Percentiles rank a stretch among this genome's conserved stretches.
Conservation (phyloP, 129 eudicot genomes). For the Ambrosia artemisiifolia region DNA sequence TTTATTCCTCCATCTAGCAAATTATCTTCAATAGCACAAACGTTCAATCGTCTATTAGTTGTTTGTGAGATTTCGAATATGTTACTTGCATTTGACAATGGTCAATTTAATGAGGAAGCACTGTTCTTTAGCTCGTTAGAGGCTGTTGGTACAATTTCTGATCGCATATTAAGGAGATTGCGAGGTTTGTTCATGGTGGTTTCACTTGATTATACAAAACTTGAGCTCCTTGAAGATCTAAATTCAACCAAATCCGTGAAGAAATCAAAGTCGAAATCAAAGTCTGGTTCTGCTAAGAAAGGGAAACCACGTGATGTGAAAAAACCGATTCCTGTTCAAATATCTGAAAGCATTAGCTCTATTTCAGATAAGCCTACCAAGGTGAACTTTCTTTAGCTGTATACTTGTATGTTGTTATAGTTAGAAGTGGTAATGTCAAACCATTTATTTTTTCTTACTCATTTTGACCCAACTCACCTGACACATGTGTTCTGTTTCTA, state of each 20-base stretch:
- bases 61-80: conserved; percentile 53
- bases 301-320: conserved; percentile 58
- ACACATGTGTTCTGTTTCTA: neutral
- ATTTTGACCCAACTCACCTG: neutral
- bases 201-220: conserved; percentile 81
- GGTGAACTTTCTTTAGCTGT: conserved; percentile 35
- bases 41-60: conserved; percentile 45
- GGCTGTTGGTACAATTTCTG: conserved; percentile 55
- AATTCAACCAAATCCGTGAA: conserved; percentile 32
- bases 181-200: conserved; percentile 81
- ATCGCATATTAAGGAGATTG: conserved; percentile 62
- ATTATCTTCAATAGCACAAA: conserved; percentile 29
- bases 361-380: conserved; percentile 34
- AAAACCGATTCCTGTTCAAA: conserved; percentile 39
- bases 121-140: conserved; percentile 78
- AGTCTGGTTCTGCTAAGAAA: conserved; percentile 56
- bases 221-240: conserved; percentile 77
- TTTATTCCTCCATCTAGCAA: conserved; percentile 32
- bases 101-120: conserved; percentile 40
- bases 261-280: conserved; percentile 53
- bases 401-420: neutral
- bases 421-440: neutral
- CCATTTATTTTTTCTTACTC: neutral
- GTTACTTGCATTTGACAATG: conserved; percentile 41
- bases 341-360: conserved; percentile 35